Conservation (phyloP, 768 basidiomycete genomes). For the Artomyces pyxidatus region DNA sequence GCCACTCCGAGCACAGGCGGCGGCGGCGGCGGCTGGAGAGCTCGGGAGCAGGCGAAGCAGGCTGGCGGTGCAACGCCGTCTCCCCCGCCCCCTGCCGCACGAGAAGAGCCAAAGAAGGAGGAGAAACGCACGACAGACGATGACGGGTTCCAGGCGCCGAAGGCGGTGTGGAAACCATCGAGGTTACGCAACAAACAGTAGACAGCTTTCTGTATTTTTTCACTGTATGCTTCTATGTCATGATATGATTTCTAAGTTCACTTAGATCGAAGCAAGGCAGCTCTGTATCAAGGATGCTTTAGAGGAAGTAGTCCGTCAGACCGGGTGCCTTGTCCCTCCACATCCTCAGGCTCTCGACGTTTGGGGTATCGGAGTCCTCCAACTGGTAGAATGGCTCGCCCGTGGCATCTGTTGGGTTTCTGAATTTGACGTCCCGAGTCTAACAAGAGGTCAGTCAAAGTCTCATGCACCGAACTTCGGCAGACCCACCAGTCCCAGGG, state of each 20-base stretch:
- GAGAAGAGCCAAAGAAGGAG: conserved; percentile 29
- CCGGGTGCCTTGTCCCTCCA: conserved; percentile 22
- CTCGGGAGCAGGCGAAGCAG: conserved; percentile 40
- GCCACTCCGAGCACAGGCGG: conserved; percentile 18
- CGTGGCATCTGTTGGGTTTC: conserved; percentile 12
- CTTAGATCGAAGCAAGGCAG: too few species aligned
- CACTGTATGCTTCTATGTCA: too few species aligned
- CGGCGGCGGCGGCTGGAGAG: conserved; percentile 54
- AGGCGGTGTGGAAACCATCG: conserved; percentile 27
- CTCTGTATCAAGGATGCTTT: neutral
- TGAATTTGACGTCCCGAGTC: conserved; percentile 18
- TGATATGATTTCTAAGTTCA: too few species aligned
- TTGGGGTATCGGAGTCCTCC: conserved; percentile 13
- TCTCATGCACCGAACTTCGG: neutral
- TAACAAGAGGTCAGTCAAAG: neutral
- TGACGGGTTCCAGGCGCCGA: conserved; percentile 69
- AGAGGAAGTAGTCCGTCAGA: conserved; percentile 7
- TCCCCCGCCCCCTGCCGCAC: conserved; percentile 29
- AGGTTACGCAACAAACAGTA: conserved; percentile 15
- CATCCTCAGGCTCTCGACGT: conserved; percentile 13
- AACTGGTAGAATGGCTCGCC: conserved; percentile 12
- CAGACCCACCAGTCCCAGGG: conserved; percentile 17
- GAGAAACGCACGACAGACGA: conserved; percentile 40
- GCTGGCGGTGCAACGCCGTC: conserved; percentile 24
- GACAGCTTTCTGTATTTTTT: neutral